phyloP scores from a whole-genome alignment of 768 basidiomycete genomes.

The Naganishia onofrii region DNA sequence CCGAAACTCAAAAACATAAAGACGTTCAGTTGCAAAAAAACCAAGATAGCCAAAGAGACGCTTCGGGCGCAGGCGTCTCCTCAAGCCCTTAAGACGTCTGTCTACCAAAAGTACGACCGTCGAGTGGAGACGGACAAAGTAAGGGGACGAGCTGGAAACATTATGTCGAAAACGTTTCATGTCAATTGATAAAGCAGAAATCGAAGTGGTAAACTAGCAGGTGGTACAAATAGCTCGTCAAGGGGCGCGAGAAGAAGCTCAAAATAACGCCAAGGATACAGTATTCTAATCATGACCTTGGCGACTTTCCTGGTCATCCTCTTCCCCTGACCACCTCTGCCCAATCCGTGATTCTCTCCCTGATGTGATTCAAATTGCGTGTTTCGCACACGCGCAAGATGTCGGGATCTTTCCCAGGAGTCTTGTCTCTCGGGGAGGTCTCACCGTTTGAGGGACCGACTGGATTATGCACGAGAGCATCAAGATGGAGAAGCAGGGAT shows the following conservation, averaged over 20 bases:
- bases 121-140: too few relatives aligned
- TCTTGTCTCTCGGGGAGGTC: not conserved
- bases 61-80: too few relatives aligned
- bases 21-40: too few relatives aligned
- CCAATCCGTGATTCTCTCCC: not conserved
- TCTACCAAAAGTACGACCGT: too few relatives aligned
- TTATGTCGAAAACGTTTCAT: too few relatives aligned
- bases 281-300: not conserved
- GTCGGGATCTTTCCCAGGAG: not conserved
- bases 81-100: too few relatives aligned
- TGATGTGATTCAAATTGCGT: not conserved
- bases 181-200: not conserved
- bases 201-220: not conserved
- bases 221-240: not conserved
- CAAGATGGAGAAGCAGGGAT: not conserved
- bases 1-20: too few relatives aligned
- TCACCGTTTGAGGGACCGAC: not conserved
- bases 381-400: constrained; percentile 2
- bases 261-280: not conserved
- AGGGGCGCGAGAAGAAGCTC: not conserved
- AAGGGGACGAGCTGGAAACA: too few relatives aligned
- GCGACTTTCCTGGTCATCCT: not conserved
- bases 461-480: not conserved
- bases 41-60: too few relatives aligned
- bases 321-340: not conserved